These are phyloP conservation scores for Aspergillus aculeatinus DNA, from an alignment of 2,329 filamentous ascomycete species.

Conservation along the genomic window DNA sequence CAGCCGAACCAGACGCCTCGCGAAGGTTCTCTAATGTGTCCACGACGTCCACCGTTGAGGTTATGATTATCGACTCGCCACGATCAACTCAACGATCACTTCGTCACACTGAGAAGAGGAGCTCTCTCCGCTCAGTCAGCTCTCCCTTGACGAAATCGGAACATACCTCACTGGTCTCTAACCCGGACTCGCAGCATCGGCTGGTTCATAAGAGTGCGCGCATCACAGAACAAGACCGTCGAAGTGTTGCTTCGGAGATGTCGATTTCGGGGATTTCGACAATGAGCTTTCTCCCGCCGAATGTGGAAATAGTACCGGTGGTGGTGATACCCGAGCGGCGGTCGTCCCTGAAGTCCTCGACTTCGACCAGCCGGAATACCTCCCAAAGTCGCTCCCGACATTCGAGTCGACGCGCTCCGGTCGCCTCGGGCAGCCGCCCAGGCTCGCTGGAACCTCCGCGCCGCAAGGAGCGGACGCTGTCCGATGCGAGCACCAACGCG, in stretches of 20 bases:
- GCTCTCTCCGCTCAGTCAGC: slow-evolving; percentile 51
- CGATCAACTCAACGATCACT: slow-evolving; percentile 47
- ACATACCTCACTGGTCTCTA: slow-evolving; percentile 46
- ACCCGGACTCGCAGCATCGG: slow-evolving; percentile 47
- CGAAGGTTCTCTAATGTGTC: slow-evolving; percentile 53
- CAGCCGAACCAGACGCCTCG: slow-evolving; percentile 29
- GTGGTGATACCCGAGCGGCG: slow-evolving; percentile 49
- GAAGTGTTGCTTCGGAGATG: slow-evolving; percentile 44
- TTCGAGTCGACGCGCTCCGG: slow-evolving; percentile 39
- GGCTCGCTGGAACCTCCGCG: slow-evolving; percentile 35
- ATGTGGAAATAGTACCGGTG: slow-evolving; percentile 46
- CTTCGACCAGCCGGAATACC: slow-evolving; percentile 36
- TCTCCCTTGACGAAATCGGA: slow-evolving; percentile 47
- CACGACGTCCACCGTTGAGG: slow-evolving; percentile 56
- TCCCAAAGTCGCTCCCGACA: slow-evolving; percentile 40
- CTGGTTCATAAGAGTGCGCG: slow-evolving; percentile 52
- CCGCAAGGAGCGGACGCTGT: slow-evolving; percentile 39
- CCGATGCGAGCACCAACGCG: slow-evolving; percentile 37
- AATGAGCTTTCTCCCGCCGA: slow-evolving; percentile 29
- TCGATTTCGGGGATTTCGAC: slow-evolving; percentile 36
- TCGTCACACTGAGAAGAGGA: slow-evolving; percentile 55
- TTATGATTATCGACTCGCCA: slow-evolving; percentile 54
- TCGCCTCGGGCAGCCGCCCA: slow-evolving; percentile 33
- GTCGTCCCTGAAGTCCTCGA: slow-evolving; percentile 45
- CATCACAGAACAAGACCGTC: slow-evolving; percentile 49